Evolutionary conservation across 2,329 filamentous ascomycete genomes (phyloP), one percentile per base, ranked within the genome.

Genomic region (Alternaria postmessia): DNA sequence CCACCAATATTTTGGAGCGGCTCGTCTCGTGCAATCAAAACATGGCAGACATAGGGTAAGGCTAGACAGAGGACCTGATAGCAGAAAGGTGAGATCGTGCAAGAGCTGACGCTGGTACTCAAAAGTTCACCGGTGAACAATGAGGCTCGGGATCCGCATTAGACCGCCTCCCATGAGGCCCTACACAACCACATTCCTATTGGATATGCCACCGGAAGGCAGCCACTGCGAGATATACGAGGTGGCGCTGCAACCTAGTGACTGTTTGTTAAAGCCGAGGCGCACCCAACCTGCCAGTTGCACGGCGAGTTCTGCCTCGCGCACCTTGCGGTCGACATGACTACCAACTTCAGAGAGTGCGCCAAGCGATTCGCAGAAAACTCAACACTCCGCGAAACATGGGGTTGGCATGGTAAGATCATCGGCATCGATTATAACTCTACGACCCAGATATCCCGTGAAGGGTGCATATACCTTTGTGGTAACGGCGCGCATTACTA

Each of bases 401-500:
- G 62, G 49, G 61, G 65, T 20, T 76, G 67, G 64, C n/a, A 39
- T 20, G n/a, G 38, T 39, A 18, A 18, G 0, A 46, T 71, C 2
- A 36, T 72, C 9, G 65, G 65, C 0, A 60, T 73, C 9, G 22
- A 51, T 0, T 34, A 11, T 4, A 69, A 65, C 34, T 2, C 24
- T n/a, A 32, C 26, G 0, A 74, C 72, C 2, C 75, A 76, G 49
- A 76, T 80, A 48, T 74, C 72, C 7, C 59, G 57, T 14, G 63
- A 66, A 53, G 78, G 78, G 7, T 80, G 78, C 48, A 12, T 68
- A n/a, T 52, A 62, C 4, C 30, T 80, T 3, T 80, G 79, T 52
- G 78, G 79, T 5, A 32, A 42, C 7, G 76, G 70, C 5, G 61
- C 58, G 5, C 67, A 74, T 42, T 72, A 64, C n/a, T 80, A 80